Base-by-base conservation (phyloP, 306 rosid genomes). In the Oemleria cerasiformis region DNA sequence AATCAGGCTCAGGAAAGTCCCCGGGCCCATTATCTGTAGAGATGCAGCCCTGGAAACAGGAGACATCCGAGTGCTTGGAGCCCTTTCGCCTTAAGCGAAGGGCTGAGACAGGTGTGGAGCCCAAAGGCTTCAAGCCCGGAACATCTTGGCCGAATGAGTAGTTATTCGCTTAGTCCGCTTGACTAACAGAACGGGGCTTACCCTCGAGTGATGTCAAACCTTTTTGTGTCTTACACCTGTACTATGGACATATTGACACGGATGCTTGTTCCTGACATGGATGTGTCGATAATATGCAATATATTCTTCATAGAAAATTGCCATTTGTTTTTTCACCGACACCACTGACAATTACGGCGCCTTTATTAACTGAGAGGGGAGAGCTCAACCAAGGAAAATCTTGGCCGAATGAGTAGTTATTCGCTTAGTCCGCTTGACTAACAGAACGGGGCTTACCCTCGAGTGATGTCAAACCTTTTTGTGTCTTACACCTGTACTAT, bases 131-230 rank as follows among this genome's bases (percentile, higher is more conserved):
- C 36, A 50, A 7, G 15, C 48, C 64, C 20, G 68, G 42, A 63
- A 13, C 3, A 19, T 2, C 23, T 63, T 73, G 77, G 71, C 77
- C 55, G 71, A 48, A 4, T 63, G 1, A 9, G 62, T 70, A 73
- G 70, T 63, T 49, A 73, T 73, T 73, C 77, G 57, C 77, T 61
- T 50, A 13, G 70, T 73, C 34, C 43, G 0, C 4, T 8, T 63
- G 43, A 20, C 53, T 50, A 50, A 13, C 77, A 16, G 54, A 73
- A 73, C 70, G 63, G 70, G 77, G 77, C 70, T 73, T 50, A 63
- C 47, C 63, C 7, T 40, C 7, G 53, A 7, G 70, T 39, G 63
- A 42, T 39, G 62, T 42, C 1, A 16, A 0, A 0, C 12, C 16
- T 67, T 67, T 67, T 30, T 53, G n/a, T 51, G 0, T 14, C 5